Conservation (phyloP, 2,329 filamentous ascomycete genomes). For the Aspergillus fischeri region DNA sequence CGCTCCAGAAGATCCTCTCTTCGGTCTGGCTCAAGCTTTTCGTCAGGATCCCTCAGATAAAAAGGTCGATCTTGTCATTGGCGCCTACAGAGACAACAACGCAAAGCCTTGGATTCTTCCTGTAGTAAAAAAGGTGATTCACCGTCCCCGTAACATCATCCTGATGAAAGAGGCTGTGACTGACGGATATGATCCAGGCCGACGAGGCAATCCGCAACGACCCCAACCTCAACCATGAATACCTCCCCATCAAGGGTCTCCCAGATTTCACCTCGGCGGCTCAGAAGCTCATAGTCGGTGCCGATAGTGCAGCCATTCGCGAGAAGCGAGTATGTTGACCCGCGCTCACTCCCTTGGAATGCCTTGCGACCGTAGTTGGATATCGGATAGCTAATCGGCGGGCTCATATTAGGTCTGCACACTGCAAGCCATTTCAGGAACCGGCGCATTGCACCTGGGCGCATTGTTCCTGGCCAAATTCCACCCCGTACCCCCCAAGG, state of each 20-base stretch:
- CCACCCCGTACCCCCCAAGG: constrained; percentile 63
- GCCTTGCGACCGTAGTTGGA: background rate
- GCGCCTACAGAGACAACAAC: constrained; percentile 90
- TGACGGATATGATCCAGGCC: constrained; percentile 55
- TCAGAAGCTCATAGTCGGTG: constrained; percentile 81
- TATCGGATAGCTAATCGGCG: background rate
- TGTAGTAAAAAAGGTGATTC: constrained; percentile 82
- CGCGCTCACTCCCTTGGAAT: background rate
- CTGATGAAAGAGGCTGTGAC: background rate
- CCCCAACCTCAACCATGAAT: constrained; percentile 93
- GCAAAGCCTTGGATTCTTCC: constrained; percentile 97
- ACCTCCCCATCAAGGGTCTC: constrained; percentile 91
- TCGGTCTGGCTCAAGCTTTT: constrained; percentile 86
- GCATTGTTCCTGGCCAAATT: constrained; percentile 92
- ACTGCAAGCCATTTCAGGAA: constrained; percentile 94
- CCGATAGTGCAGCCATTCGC: constrained; percentile 71
- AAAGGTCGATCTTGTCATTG: constrained; percentile 94
- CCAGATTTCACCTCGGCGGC: constrained; percentile 82
- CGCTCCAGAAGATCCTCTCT: constrained; percentile 91
- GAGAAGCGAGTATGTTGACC: constrained; percentile 65
- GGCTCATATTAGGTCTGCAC: constrained; percentile 54
- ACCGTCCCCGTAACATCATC: background rate
- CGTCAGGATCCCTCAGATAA: constrained; percentile 68
- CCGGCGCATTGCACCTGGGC: constrained; percentile 88
- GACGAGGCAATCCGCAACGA: constrained; percentile 85